Evolutionary conservation across 768 basidiomycete genomes (phyloP), one percentile per base, ranked within the genome.

Genomic region (Xerocomellus amylosporus): DNA sequence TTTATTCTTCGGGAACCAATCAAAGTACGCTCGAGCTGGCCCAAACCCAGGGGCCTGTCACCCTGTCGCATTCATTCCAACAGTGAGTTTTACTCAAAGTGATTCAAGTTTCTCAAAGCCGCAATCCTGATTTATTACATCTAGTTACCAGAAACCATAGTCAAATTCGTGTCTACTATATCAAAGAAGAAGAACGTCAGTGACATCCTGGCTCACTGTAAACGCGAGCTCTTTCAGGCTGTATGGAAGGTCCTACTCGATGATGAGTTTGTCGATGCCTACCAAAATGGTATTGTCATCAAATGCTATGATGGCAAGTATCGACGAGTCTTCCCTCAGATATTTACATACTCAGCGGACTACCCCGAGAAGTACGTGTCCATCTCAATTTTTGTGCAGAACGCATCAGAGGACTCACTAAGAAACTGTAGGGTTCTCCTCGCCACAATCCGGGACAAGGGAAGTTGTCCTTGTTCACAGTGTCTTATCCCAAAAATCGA

Each of bases 291-390:
- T 0, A 61, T 69, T 1, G 63, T 69, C 0, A 51, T 67, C 7
- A 39, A 13, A 3, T 71, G 68, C 33, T 30, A 45, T 5, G 64
- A 71, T 49, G 64, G 66, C 12, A 46, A 58, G 9, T 15, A 42
- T 8, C 53, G 60, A 0, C 46, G 60, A 15, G 46, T 71, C 1
- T 74, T 63, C 34, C 66, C 67, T 3, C 53, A 61, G 0, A 60
- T 74, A 0, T 68, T 74, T 26, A 71, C 70, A 1, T 74, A 74
- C 41, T 66, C 68, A 4, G 71, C 70, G 0, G 69, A 75, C 46
- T 75, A 75, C 39, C 73, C 73, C 0, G 72, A 75, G 24, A 75
- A 75, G 74, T 73, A 42, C 7, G n/a, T n/a, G n/a, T n/a, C n/a
- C n/a, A 2, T 15, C 1, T 36, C 17, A 4, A 17, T 17, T 17